Percentiles rank a stretch among this genome's conserved stretches.
phyloP scores from a whole-genome alignment of 805 yeast species.

The Ogataea ramenticola region DNA sequence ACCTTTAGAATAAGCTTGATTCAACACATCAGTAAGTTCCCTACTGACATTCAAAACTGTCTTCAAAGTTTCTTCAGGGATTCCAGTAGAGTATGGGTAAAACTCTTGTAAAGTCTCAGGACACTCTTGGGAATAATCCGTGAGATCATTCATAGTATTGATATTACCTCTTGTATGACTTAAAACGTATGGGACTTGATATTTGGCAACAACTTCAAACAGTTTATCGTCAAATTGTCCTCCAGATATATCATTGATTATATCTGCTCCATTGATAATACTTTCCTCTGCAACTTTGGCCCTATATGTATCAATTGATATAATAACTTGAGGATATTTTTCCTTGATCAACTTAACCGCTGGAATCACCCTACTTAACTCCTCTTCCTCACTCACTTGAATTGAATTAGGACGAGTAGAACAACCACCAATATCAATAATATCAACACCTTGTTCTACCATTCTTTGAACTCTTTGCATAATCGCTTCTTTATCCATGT shows the following conservation, averaged over 20 bases:
- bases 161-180: conserved; percentile 86
- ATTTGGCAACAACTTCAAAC: conserved; percentile 59
- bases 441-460: conserved; percentile 56
- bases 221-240: conserved; percentile 66
- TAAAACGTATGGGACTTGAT: conserved; percentile 70
- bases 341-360: conserved; percentile 54
- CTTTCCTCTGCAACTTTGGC: conserved; percentile 65
- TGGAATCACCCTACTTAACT: conserved; percentile 63
- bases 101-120: conserved; percentile 5
- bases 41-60: conserved; percentile 24
- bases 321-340: conserved; percentile 30
- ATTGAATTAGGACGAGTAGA: conserved; percentile 84
- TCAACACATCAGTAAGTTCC: conserved; percentile 55
- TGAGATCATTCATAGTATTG: conserved; percentile 56
- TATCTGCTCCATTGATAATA: conserved; percentile 75
- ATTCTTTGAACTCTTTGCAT: conserved; percentile 31
- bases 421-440: conserved; percentile 90
- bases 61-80: not conserved
- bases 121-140: conserved; percentile 39
- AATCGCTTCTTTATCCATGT: conserved; percentile 31
- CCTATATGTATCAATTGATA: conserved; percentile 88
- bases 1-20: conserved; percentile 32
- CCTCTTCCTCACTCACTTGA: conserved; percentile 59
- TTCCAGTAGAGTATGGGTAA: not conserved
- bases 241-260: conserved; percentile 84